A percentile compares a stretch with the other conserved stretches of the same genome.
Evolutionary conservation across 768 basidiomycete genomes (phyloP).

Genomic region (Cubamyces lactineus): DNA sequence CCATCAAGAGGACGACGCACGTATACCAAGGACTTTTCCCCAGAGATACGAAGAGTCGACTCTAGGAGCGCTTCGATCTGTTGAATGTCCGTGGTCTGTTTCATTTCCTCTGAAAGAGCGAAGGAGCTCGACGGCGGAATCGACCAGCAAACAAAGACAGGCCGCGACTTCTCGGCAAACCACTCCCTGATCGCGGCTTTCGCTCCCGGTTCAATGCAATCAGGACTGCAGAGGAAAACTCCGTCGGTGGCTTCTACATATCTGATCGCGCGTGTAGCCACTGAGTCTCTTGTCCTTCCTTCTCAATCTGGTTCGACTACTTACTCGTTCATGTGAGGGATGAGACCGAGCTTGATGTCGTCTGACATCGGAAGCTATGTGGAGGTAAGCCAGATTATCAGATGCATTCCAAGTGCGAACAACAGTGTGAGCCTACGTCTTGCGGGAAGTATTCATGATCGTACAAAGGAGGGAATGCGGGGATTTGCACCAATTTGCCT

Average conservation of each 20-base stretch:
- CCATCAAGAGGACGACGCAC: conserved; percentile 7
- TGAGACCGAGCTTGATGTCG: background rate
- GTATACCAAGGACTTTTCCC: conserved; percentile 28
- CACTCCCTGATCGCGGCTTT: conserved; percentile 5
- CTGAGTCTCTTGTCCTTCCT: too few relatives aligned
- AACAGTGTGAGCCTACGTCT: background rate
- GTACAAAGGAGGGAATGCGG: conserved; percentile 29
- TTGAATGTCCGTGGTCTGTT: background rate
- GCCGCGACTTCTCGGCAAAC: conserved; percentile 8
- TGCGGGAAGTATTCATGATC: conserved; percentile 24
- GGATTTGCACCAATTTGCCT: conserved; percentile 19
- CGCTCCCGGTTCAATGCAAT: conserved; percentile 15
- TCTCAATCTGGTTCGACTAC: background rate
- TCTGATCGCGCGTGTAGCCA: background rate
- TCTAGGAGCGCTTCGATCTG: conserved; percentile 17
- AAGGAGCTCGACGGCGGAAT: background rate
- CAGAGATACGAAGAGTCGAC: conserved; percentile 10
- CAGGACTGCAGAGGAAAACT: conserved; percentile 2
- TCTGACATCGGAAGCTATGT: background rate
- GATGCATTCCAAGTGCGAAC: too few relatives aligned
- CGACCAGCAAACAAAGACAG: conserved; percentile 9
- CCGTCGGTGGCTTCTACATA: conserved; percentile 11
- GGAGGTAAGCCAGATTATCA: too few relatives aligned
- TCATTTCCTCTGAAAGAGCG: background rate
- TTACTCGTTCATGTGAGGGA: conserved; percentile 13